Evolutionary conservation across 192 early-diverging fungal genomes (phyloP).

Genomic region (Anaeromyces robustus): DNA sequence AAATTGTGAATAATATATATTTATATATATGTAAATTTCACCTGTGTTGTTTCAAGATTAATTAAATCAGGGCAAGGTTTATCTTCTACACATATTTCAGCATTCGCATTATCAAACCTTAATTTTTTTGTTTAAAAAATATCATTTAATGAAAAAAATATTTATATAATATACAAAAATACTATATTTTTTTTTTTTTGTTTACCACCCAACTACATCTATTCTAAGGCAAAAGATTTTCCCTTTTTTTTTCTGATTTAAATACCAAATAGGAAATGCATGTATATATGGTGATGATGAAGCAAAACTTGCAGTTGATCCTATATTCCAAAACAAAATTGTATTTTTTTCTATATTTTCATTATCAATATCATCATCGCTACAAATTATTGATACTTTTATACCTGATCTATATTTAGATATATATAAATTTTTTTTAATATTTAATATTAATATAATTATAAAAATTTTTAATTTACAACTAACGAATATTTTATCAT

Average conservation of each 20-base stretch:
- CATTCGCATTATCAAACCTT: not conserved
- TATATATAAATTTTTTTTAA: no score
- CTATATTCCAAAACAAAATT: not conserved
- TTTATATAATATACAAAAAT: not conserved
- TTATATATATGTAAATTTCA: not conserved
- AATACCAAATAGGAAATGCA: not conserved
- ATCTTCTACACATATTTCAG: not conserved
- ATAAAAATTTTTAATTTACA: no score
- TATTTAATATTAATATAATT: no score
- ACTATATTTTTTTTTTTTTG: not conserved
- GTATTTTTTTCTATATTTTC: not conserved
- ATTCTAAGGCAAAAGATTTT: not conserved
- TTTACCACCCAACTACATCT: not conserved
- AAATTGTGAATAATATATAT: not conserved
- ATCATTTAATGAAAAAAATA: not conserved
- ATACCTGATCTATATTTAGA: not conserved
- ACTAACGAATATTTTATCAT: no score
- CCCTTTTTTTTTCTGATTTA: not conserved
- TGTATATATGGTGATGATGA: not conserved
- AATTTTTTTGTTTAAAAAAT: not conserved
- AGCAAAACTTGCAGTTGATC: not conserved
- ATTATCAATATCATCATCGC: not conserved
- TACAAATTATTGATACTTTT: not conserved
- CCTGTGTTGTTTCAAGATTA: not conserved
- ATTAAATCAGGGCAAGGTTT: not conserved